phyloP scores from a whole-genome alignment of 306 rosid genomes.

The Casuarina glauca region DNA sequence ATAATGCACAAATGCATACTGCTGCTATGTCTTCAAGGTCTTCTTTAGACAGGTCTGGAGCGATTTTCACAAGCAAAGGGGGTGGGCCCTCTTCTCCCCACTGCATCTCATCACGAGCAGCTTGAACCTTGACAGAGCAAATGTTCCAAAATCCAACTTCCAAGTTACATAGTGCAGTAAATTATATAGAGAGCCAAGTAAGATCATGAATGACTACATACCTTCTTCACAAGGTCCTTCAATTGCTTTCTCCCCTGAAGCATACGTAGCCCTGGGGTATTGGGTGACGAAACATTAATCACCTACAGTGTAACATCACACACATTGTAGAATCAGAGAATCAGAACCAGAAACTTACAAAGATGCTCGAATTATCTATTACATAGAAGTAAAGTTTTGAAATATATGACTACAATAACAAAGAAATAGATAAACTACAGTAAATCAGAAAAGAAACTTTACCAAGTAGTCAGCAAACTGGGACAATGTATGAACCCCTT shows the following conservation, averaged over 20 bases:
- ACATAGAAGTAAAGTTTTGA: background rate
- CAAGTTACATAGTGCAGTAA: conserved; percentile 23
- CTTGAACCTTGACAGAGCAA: conserved; percentile 71
- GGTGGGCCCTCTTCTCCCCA: conserved; percentile 99
- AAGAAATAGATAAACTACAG: background rate
- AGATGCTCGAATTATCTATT: background rate
- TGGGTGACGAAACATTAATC: conserved; percentile 96
- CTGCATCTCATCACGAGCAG: conserved; percentile 99
- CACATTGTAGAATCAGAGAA: conserved; percentile 4
- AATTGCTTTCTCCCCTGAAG: conserved; percentile 98
- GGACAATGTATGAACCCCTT: conserved; percentile 95
- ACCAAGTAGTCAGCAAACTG: conserved; percentile 98
- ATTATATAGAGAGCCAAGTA: conserved; percentile 15
- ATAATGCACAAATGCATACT: conserved; percentile 47
- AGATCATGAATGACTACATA: conserved; percentile 35
- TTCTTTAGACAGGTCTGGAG: conserved; percentile 94
- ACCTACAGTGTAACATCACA: conserved; percentile 51
- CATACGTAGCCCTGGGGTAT: conserved; percentile 97
- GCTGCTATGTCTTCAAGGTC: conserved; percentile 99
- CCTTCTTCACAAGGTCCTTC: conserved; percentile 95
- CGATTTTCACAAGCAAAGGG: conserved; percentile 96
- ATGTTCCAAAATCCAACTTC: conserved; percentile 27
- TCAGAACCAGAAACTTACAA: background rate
- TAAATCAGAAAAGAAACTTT: conserved; percentile 25
- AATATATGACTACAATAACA: background rate